Evolutionary conservation across 306 rosid species (phyloP), one percentile per base, ranked within the genome.

Genomic region (Inga leiocalycina): DNA sequence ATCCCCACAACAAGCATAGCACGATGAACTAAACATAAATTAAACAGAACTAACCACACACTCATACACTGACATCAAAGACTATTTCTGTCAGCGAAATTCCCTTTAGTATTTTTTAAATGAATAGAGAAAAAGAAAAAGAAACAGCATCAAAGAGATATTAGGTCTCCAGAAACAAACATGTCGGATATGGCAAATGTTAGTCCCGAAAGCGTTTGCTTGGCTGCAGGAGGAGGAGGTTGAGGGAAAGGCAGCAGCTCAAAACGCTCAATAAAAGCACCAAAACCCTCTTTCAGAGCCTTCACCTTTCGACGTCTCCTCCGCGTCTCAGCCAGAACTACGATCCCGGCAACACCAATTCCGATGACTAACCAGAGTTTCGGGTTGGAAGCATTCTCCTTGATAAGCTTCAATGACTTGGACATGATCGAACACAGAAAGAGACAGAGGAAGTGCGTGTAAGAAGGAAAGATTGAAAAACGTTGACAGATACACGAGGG

Each of bases 321-420:
- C 14, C 74, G 84, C 2, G 92, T 83, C 87, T 89, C 92, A 5
- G 87, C 85, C 11, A 90, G 72, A 73, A 93, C 62, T 0, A 93
- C 71, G 74, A 88, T 75, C 57, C 91, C 91, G 37, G 93, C 91
- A 64, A 91, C 84, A 46, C 93, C 88, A 17, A 91, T 67, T 69
- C 95, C 95, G 73, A 93, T 59, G 61, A 89, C 67, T 68, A 93
- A 67, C 95, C 93, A 91, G 14, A 92, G 83, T 71, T 87, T 93
- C 1, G 97, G 92, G 80, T 93, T 88, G 45, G 92, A 88, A 8
- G 88, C 87, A 62, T 82, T 88, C 82, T 79, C 72, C 83, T 91
- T 87, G 3, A 90, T 41, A 4, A 86, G 74, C 75, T 84, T 77
- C 69, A 89, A 49, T 3, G 88, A 73, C 70, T 84, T 89, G 59